phyloP scores from a whole-genome alignment of 164 flowering plant genomes.

The Aristolochia californica region DNA sequence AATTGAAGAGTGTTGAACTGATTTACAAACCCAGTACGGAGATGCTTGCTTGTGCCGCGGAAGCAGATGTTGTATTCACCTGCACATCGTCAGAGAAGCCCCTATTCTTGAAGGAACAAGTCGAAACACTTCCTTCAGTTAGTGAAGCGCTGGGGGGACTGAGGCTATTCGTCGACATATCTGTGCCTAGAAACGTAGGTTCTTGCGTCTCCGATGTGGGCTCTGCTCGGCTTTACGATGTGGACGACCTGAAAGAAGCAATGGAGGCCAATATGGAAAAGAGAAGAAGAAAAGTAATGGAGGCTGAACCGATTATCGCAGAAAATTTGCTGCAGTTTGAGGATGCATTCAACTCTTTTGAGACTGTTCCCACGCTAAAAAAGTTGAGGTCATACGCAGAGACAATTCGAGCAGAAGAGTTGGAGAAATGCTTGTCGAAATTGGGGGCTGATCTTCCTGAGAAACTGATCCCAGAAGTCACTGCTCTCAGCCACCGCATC shows the following conservation, averaged over 20 bases:
- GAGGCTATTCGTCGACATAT: conserved; percentile 79
- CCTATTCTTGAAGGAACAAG: conserved; percentile 60
- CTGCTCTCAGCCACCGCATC: conserved; percentile 80
- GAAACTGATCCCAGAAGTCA: conserved; percentile 61
- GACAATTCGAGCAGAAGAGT: conserved; percentile 60
- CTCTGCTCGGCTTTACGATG: conserved; percentile 66
- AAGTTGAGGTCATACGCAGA: conserved; percentile 84
- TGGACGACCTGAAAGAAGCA: conserved; percentile 93
- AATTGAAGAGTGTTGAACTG: conserved; percentile 61
- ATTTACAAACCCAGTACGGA: conserved; percentile 72
- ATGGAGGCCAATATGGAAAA: conserved; percentile 95
- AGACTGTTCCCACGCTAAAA: conserved; percentile 93
- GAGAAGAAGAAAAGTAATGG: conserved; percentile 77
- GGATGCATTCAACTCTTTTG: conserved; percentile 90
- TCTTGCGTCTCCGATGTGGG: conserved; percentile 57
- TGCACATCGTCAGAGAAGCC: conserved; percentile 89
- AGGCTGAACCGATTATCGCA: conserved; percentile 68
- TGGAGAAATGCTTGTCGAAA: conserved; percentile 75
- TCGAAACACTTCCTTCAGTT: conserved; percentile 47
- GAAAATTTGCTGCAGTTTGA: conserved; percentile 79
- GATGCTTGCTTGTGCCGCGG: conserved; percentile 64
- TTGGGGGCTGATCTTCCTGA: conserved; percentile 75
- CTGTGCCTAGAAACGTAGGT: conserved; percentile 93
- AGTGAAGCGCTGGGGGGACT: conserved; percentile 46
- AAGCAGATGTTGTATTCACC: conserved; percentile 87